Evolutionary conservation across 192 early-diverging fungal species (phyloP), one percentile per base, ranked within the genome.

Genomic region (Umbelopsis vinacea): DNA sequence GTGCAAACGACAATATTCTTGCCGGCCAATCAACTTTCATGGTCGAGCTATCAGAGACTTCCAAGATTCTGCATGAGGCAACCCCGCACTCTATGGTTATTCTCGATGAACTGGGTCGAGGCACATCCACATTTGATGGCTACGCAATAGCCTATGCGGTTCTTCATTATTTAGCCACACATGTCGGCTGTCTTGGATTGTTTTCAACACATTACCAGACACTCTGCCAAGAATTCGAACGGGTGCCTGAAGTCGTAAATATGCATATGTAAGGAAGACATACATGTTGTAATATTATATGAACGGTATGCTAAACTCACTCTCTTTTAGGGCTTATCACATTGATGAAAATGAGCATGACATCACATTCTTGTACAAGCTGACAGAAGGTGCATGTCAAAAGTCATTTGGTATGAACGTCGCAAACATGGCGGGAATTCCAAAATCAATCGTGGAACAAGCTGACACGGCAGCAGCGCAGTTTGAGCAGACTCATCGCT

Each of bases 401-500:
- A 95, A 95, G 80, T 95, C 94, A 24, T 97, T 95, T 74, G 98
- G 98, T 55, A 98, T 98, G 96, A 98, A 98, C 70, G 96, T 98
- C 0, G 98, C 98, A 5, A 85, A 83, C n/a, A 98, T 98, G 93
- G 98, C 97, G 0, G 95, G 95, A 8, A 88, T 99, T 15, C 95
- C 95, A 0, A 33, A 80, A 26, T 37, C 74, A 7, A 88, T 97
- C 53, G 87, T 97, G 6, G 82, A 87, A 35, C 79, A 85, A 21
- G 96, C 96, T 17, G 88, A 86, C 47, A 70, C 66, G 7, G 83
- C 92, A 52, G 94, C 95, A 0, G 85, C 87, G 6, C 69, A 89
- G 38, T 97, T 97, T 77, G 96, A 98, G 71, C 66, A 77, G 46
- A 70, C 77, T 24, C 82, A 87, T 38, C 68, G 47, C 21, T 46